These are phyloP conservation scores for Saturnispora ahearnii DNA, from an alignment of 805 yeast genomes.

Conservation along the genomic window DNA sequence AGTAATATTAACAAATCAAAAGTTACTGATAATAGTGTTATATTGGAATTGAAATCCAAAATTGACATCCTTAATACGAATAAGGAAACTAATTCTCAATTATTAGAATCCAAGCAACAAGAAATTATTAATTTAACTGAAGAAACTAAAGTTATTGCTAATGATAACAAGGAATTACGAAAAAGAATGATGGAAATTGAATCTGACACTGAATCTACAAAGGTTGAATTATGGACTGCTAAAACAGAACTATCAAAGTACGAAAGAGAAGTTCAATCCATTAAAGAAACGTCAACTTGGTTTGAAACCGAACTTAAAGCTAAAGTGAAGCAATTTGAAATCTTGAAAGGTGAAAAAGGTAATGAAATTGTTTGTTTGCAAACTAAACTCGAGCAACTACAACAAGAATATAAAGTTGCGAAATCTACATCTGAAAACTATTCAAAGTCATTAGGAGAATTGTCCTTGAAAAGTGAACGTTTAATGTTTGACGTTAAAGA, in stretches of 20 bases:
- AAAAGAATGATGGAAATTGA: conserved; percentile 31
- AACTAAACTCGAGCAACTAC: conserved; percentile 29
- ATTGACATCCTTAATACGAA: conserved; percentile 19
- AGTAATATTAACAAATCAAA: not conserved
- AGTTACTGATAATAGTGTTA: conserved; percentile 7
- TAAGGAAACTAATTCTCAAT: conserved; percentile 27
- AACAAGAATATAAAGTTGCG: conserved; percentile 24
- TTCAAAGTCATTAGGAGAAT: conserved; percentile 28
- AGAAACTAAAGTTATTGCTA: conserved; percentile 34
- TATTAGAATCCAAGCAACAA: conserved; percentile 30
- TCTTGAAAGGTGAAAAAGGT: conserved; percentile 22
- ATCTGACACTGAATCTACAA: conserved; percentile 25
- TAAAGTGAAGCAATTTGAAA: conserved; percentile 22
- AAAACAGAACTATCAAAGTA: conserved; percentile 22
- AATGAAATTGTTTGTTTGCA: conserved; percentile 26
- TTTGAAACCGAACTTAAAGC: conserved; percentile 28
- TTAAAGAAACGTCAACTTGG: conserved; percentile 28
- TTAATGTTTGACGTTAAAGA: conserved; percentile 37
- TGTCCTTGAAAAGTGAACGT: conserved; percentile 33
- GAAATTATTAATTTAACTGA: conserved; percentile 30
- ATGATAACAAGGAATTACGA: conserved; percentile 35
- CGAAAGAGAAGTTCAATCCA: conserved; percentile 26
- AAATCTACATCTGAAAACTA: conserved; percentile 26
- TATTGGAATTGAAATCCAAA: conserved; percentile 12
- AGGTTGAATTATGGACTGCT: conserved; percentile 20